A percentile compares a stretch with the other conserved stretches of the same genome.
Evolutionary conservation across 2,329 filamentous ascomycete genomes (phyloP).

Genomic region (Pseudocercospora eumusae): DNA sequence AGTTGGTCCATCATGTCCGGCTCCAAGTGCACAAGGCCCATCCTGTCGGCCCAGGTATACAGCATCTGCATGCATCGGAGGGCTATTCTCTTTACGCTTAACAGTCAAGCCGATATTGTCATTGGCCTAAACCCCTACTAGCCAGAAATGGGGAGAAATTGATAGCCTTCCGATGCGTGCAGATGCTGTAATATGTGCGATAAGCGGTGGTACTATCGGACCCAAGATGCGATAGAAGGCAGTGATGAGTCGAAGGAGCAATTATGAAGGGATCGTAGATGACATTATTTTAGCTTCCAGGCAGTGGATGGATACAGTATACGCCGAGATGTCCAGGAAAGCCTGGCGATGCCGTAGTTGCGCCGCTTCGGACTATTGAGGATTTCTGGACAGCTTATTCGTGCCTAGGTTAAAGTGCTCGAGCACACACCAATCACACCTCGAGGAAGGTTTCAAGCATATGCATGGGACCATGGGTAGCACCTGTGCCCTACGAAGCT

Average conservation of each 20-base stretch:
- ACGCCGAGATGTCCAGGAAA: neutral
- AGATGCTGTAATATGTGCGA: too few species aligned
- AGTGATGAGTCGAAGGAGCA: neutral
- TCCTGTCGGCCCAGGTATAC: slow-evolving; percentile 13
- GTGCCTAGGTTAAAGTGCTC: neutral
- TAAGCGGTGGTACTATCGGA: slow-evolving; percentile 6
- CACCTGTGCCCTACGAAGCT: neutral
- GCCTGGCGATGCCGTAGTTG: neutral
- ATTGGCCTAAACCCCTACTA: too few species aligned
- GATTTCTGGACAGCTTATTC: neutral
- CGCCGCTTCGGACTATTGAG: neutral
- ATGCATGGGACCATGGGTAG: neutral
- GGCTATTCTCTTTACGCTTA: too few species aligned
- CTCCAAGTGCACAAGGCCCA: slow-evolving; percentile 9
- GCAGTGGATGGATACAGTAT: neutral
- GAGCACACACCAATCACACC: neutral
- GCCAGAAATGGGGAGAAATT: too few species aligned
- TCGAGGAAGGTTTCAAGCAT: neutral
- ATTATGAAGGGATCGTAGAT: neutral
- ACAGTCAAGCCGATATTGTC: too few species aligned
- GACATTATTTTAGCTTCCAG: neutral
- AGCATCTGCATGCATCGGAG: too few species aligned
- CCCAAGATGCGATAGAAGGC: slow-evolving; percentile 5
- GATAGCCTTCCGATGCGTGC: too few species aligned
- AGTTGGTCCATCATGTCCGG: slow-evolving; percentile 7